phyloP scores from a whole-genome alignment of 495 filamentous ascomycete species.

The Aspergillus bridgeri region DNA sequence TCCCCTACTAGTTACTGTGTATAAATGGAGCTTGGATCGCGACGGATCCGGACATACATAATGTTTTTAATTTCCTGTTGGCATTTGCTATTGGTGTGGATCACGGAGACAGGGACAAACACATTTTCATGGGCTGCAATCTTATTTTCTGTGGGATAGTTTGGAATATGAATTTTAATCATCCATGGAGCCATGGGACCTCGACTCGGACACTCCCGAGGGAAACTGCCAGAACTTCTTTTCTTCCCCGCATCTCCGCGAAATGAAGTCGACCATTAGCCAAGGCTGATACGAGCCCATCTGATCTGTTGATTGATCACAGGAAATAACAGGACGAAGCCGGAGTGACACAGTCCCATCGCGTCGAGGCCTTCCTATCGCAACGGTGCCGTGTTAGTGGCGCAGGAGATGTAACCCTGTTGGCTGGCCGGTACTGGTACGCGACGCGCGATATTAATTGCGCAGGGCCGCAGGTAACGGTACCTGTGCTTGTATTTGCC shows the following conservation, averaged over 20 bases:
- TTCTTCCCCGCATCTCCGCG: not conserved
- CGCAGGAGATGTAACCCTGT: not conserved
- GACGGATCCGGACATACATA: not conserved
- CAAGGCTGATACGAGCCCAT: not conserved
- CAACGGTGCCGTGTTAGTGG: not conserved
- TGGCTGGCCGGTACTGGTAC: not conserved
- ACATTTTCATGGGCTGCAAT: too few relatives aligned
- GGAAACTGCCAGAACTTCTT: too few relatives aligned
- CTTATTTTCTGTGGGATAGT: too few relatives aligned
- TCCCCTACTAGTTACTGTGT: not conserved
- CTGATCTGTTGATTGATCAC: not conserved
- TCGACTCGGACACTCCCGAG: not conserved
- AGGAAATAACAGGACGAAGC: not conserved
- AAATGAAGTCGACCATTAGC: not conserved
- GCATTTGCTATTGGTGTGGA: too few relatives aligned
- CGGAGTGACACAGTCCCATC: not conserved
- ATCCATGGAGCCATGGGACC: too few relatives aligned
- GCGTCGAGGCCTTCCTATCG: not conserved
- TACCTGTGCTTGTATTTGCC: not conserved
- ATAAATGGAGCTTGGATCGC: not conserved
- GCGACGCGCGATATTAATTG: not conserved
- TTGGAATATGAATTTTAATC: too few relatives aligned
- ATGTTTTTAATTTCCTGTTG: not conserved
- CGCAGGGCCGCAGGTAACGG: not conserved
- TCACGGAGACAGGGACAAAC: too few relatives aligned